Base-by-base conservation (phyloP, 1,284 basidiomycete genomes). In the Gomphus bonarii region DNA sequence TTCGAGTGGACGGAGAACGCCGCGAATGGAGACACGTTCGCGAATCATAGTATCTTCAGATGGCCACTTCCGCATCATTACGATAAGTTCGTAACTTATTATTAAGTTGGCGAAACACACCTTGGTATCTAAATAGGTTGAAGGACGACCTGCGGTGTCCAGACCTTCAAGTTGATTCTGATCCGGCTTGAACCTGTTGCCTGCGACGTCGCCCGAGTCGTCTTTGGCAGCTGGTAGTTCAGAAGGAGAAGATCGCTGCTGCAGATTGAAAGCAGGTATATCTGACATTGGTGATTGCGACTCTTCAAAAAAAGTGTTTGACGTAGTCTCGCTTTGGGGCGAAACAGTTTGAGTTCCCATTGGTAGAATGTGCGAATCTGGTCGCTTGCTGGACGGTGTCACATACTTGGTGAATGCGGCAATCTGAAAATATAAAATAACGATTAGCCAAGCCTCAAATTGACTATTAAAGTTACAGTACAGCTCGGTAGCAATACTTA, bases 91-190 rank as follows among this genome's bases (percentile, higher is more conserved):
- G 11, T 7, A 10, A 38, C 14, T 18, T 31, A 36, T 18, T 31
- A 36, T 56, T 6, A 46, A 49, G 25, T 31, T 25, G 18, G 40
- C 31, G 31, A 30, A 20, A 70, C 77, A 65, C 61, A 84, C 82
- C 58, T 76, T 65, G 14, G 72, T 71, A 22, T 72, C 71, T 6
- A 66, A 65, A 63, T 91, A 91, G 1, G 88, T 72, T 1, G 67
- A 67, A 0, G 79, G 68, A 63, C 91, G 81, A 0, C 91, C 91
- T 10, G 91, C 89, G 50, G 71, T 66, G 61, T 79, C 66, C 59
- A 72, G 64, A 46, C 60, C 65, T 43, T 67, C 18, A 8, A 65
- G 55, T 43, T 57, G 38, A 57, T 55, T 31, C 54, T 55, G 52
- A 64, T 66, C 49, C n/a, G 64, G 66, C 25, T 67, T 60, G 62